phyloP scores from a whole-genome alignment of 2,329 filamentous ascomycete genomes.

The Lecanicillium sp. region DNA sequence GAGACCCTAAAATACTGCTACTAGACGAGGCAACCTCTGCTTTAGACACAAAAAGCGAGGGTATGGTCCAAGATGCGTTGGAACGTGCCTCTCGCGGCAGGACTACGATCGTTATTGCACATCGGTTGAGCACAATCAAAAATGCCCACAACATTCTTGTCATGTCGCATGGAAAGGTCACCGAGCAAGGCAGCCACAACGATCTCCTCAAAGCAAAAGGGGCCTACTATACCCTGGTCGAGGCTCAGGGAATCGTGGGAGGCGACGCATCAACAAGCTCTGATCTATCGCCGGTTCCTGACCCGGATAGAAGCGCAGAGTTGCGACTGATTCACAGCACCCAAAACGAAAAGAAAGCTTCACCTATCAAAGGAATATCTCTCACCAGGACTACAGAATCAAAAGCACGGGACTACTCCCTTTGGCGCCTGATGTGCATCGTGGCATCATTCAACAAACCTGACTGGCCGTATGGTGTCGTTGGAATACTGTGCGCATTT shows the following conservation, averaged over 20 bases:
- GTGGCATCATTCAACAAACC: not conserved
- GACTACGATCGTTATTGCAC: constrained; percentile 60
- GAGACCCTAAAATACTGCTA: constrained; percentile 47
- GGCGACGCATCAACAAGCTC: constrained; percentile 20
- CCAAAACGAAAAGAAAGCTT: constrained; percentile 6
- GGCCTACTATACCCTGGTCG: not conserved
- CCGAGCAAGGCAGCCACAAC: constrained; percentile 56
- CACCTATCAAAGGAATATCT: not conserved
- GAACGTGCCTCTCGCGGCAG: constrained; percentile 45
- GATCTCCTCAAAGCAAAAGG: constrained; percentile 36
- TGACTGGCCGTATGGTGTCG: constrained; percentile 23
- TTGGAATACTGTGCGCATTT: constrained; percentile 28
- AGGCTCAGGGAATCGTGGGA: constrained; percentile 30
- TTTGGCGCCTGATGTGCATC: constrained; percentile 34
- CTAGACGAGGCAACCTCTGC: constrained; percentile 63
- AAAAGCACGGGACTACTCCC: constrained; percentile 2
- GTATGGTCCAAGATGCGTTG: constrained; percentile 48
- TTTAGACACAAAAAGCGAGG: constrained; percentile 34
- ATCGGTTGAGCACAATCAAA: constrained; percentile 49
- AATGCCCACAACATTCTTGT: constrained; percentile 60
- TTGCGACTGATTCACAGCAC: not conserved
- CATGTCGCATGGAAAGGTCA: constrained; percentile 47
- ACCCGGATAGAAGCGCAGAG: constrained; percentile 12
- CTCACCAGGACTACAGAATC: constrained; percentile 4
- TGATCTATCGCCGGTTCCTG: constrained; percentile 18